These are phyloP conservation scores for Przewalskia tangutica DNA, from an alignment of 257 asterid species.

Conservation along the genomic window DNA sequence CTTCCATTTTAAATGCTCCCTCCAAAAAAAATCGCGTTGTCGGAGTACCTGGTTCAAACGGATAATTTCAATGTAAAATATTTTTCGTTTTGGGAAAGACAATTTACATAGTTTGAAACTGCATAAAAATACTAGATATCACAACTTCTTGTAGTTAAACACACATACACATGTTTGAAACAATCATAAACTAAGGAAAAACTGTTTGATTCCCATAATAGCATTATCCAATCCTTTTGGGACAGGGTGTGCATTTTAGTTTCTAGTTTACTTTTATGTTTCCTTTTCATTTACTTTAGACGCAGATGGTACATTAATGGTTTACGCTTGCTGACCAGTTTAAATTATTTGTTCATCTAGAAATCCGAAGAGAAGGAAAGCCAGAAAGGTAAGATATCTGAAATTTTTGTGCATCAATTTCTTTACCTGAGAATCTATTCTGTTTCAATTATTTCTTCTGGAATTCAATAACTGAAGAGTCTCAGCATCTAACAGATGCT, in stretches of 20 bases:
- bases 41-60: neutral
- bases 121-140: neutral
- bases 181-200: neutral
- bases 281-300: neutral
- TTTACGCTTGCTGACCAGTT: neutral
- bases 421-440: neutral
- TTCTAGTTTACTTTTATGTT: neutral
- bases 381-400: neutral
- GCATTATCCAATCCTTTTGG: neutral
- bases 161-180: neutral
- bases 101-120: neutral
- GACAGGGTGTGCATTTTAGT: neutral
- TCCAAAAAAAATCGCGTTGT: neutral
- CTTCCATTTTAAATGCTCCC: neutral
- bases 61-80: neutral
- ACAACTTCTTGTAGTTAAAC: neutral
- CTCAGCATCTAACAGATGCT: conserved; percentile 27
- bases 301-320: neutral
- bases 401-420: neutral
- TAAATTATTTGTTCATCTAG: conserved; percentile 3
- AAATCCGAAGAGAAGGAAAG: conserved; percentile 4
- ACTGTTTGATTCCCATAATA: neutral
- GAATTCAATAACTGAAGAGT: conserved; percentile 28
- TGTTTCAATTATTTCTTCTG: neutral
- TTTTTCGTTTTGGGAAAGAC: neutral